These are phyloP conservation scores for Syzygium malaccense DNA, from an alignment of 441 rosid genomes.

Conservation along the genomic window DNA sequence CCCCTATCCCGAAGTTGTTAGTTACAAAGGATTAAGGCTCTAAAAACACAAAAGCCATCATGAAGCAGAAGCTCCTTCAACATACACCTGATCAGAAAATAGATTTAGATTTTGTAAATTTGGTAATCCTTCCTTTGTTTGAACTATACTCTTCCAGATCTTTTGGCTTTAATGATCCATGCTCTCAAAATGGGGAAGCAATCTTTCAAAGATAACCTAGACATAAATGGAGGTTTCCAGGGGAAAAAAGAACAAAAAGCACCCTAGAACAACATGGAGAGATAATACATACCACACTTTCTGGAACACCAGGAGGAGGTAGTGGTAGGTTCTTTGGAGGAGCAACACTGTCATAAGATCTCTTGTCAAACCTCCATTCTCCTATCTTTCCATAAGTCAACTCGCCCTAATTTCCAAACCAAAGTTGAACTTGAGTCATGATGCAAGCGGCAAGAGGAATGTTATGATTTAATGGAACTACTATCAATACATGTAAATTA, in stretches of 20 bases:
- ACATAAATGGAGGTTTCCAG: not conserved
- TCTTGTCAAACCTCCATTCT: conserved; percentile 95
- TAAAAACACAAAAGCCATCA: not conserved
- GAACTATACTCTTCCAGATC: not conserved
- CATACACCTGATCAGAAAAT: not conserved
- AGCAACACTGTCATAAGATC: conserved; percentile 52
- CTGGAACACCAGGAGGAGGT: conserved; percentile 90
- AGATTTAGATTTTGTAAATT: not conserved
- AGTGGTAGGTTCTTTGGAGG: conserved; percentile 86
- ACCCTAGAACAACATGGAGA: not conserved
- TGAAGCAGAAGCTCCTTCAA: not conserved
- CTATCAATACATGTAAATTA: not conserved
- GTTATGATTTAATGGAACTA: not conserved
- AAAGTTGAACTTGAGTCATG: not conserved
- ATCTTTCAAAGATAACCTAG: not conserved
- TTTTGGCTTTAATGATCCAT: not conserved
- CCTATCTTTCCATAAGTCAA: conserved; percentile 88
- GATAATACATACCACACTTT: conserved; percentile 78
- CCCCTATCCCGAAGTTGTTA: not conserved
- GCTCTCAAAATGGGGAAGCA: not conserved
- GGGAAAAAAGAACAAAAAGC: not conserved
- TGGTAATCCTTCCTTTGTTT: not conserved
- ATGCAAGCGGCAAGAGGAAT: not conserved
- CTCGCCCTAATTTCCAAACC: conserved; percentile 48
- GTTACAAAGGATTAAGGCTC: not conserved